These are phyloP conservation scores for Triticum aestivum DNA, from an alignment of 176 grass and related monocot species.

Conservation along the genomic window IWGSC_CS_RefSeq_v2.1 NC_057808.1:460618945-460619444, in stretches of 20 bases:
- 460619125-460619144: background rate
- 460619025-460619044: background rate
- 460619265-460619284: constrained; percentile 83
- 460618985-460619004: constrained; percentile 17
- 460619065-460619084: background rate
- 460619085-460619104: constrained; percentile 14
- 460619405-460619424: constrained; percentile 92
- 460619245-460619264: constrained; percentile 90
- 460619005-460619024: background rate
- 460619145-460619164: background rate
- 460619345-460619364: background rate
- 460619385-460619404: constrained; percentile 92
- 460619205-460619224: constrained; percentile 58
- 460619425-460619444: constrained; percentile 91
- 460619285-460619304: constrained; percentile 90
- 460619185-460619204: background rate
- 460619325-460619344: constrained; percentile 16
- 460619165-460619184: constrained; percentile 11
- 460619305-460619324: constrained; percentile 46
- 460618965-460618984: background rate
- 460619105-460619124: constrained; percentile 1
- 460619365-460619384: constrained; percentile 40
- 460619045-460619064: background rate
- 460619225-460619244: constrained; percentile 91
- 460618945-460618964: background rate